Conservation (phyloP, 1,139 yeast genomes). For the Chernovozyma aurita region DNA sequence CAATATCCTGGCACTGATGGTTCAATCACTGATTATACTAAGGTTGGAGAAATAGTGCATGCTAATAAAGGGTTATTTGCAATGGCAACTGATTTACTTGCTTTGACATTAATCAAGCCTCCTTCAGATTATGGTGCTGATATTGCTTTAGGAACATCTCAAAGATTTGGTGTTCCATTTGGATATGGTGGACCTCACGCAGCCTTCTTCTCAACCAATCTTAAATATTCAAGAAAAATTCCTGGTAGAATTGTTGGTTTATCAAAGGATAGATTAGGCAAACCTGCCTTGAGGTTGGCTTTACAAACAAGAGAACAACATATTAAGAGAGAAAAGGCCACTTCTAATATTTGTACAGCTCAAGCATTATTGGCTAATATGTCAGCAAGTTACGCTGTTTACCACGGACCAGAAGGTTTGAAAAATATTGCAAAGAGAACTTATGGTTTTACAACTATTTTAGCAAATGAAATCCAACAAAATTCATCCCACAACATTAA, state of each 20-base stretch:
- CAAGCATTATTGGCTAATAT: conserved; percentile 95
- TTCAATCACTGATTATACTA: conserved; percentile 47
- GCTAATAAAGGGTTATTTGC: conserved; percentile 69
- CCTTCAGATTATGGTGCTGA: conserved; percentile 90
- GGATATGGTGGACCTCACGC: conserved; percentile 99
- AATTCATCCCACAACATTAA: conserved; percentile 44
- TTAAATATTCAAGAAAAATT: conserved; percentile 79
- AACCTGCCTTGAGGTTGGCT: conserved; percentile 84
- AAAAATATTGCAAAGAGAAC: conserved; percentile 74
- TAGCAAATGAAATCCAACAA: conserved; percentile 54
- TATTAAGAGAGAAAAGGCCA: conserved; percentile 94
- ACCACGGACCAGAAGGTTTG: conserved; percentile 94
- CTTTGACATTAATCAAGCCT: conserved; percentile 78
- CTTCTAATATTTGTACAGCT: conserved; percentile 96
- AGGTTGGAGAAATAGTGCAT: conserved; percentile 65
- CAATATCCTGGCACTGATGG: conserved; percentile 95
- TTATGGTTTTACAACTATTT: conserved; percentile 66
- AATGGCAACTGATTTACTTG: conserved; percentile 86
- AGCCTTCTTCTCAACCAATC: conserved; percentile 86
- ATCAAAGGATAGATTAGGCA: conserved; percentile 86
- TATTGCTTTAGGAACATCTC: conserved; percentile 87
- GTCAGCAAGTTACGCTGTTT: conserved; percentile 93
- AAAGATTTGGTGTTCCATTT: conserved; percentile 95
- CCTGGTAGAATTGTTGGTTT: conserved; percentile 96
- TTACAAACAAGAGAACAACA: conserved; percentile 98